Percentiles rank a stretch among this genome's conserved stretches.
Evolutionary conservation across 495 filamentous ascomycete species (phyloP).

Genomic region (Jackrogersella minutella): DNA sequence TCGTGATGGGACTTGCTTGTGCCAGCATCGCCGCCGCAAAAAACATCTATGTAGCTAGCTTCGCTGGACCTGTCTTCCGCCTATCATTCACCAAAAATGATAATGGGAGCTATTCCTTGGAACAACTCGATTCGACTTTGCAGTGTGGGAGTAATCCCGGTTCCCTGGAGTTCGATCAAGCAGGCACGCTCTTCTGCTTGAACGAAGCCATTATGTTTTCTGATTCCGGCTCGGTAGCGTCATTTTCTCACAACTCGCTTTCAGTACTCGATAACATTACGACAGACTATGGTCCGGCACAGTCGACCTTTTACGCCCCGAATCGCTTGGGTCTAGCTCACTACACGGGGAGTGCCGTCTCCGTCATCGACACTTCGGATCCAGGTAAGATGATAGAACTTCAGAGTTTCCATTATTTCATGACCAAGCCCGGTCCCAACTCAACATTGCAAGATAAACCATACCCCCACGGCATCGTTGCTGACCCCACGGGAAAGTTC

Average conservation of each 20-base stretch:
- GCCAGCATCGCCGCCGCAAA: neutral
- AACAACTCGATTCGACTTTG: neutral
- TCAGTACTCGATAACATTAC: conserved; percentile 1
- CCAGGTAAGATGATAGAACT: neutral
- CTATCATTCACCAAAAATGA: neutral
- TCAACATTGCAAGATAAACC: neutral
- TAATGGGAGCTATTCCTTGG: neutral
- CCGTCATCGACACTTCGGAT: conserved; percentile 3
- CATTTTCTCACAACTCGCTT: neutral
- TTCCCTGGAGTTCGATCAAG: conserved; percentile 5
- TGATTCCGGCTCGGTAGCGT: neutral
- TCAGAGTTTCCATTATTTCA: conserved; percentile 11
- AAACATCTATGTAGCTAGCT: conserved; percentile 3
- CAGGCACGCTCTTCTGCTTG: conserved; percentile 10
- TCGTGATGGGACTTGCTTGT: neutral
- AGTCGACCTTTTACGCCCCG: conserved; percentile 1
- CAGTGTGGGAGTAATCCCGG: conserved; percentile 7
- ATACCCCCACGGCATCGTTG: neutral
- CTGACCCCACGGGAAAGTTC: conserved; percentile 4
- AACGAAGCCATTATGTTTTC: neutral
- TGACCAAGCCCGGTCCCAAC: conserved; percentile 3
- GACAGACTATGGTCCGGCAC: conserved; percentile 1
- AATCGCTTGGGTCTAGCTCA: neutral
- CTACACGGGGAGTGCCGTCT: neutral
- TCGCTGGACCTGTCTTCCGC: conserved; percentile 2